Base-by-base conservation (phyloP, 192 early-diverging fungal genomes). In the Coemansia sp. region DNA sequence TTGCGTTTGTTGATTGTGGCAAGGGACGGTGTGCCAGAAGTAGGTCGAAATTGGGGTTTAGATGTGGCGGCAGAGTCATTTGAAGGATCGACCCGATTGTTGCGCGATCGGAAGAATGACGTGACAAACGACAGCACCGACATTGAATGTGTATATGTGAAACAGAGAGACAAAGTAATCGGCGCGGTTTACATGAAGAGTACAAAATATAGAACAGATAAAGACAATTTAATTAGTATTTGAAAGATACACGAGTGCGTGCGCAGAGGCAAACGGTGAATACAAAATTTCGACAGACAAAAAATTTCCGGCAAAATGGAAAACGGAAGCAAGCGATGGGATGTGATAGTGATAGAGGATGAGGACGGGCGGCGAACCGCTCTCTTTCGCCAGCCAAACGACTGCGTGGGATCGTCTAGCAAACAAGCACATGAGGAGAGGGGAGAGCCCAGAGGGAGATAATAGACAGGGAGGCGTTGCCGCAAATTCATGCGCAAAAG, bases 41-140 rank as follows among this genome's bases (percentile, higher is more conserved):
- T 32, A 4, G 73, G 60, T 42, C 42, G 69, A 62, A 76, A 63
- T 14, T 57, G 63, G 36, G 67, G 25, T 74, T 74, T 68, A 7
- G 73, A 62, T 31, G 50, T 58, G 39, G 34, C 31, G 21, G 63
- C 39, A 23, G 46, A 31, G n/a, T 65, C 62, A 37, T 75, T 68
- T 23, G 68, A 42, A 25, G 69, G 19, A 36, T 74, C 76, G 36
- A 32, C 57, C 44, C 59, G 61, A 44, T 71, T 67, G 59, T 68
- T 83, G 53, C 80, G 80, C 51, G 80, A 67, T 66, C 80, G 80
- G 38, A 83, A 83, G 15, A 83, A 63, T 58, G 80, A 83, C 38
- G 73, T 63, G 60, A 83, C 80, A 72, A 77, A 77, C 36, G 80
- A 83, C 17, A 83, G 68, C 48, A 83, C 80, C 15, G 80, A 82